Evolutionary conservation across 179 eudicot species (phyloP).

Genomic region (Beta macrorhiza): DNA sequence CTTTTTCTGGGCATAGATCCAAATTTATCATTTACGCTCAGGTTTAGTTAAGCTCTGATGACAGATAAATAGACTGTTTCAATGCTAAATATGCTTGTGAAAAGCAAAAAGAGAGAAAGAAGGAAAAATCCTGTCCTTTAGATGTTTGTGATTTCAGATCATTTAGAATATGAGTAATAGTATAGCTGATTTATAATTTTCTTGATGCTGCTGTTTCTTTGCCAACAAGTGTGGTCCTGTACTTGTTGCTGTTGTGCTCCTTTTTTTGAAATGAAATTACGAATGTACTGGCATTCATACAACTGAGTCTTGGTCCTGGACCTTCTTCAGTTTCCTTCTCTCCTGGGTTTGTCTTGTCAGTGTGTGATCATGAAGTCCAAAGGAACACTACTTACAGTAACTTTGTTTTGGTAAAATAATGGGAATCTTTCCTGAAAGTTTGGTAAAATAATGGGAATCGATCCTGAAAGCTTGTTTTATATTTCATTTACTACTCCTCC

Average conservation of each 20-base stretch:
- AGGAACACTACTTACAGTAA: not conserved
- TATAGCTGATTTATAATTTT: not conserved
- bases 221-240: not conserved
- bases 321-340: not conserved
- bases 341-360: not conserved
- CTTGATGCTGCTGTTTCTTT: not conserved
- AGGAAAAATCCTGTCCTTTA: not conserved
- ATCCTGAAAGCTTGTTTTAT: not conserved
- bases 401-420: conserved; percentile 2
- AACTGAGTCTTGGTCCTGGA: not conserved
- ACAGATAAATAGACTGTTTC: not conserved
- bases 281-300: not conserved
- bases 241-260: not conserved
- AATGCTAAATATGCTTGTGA: not conserved
- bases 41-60: not conserved
- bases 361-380: not conserved
- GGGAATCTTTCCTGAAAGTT: not conserved
- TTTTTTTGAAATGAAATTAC: not conserved
- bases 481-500: not conserved
- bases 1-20: not conserved
- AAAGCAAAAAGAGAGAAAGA: conserved; percentile 1
- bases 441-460: not conserved
- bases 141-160: not conserved
- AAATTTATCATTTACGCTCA: not conserved
- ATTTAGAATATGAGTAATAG: not conserved